These are phyloP conservation scores for Cordyceps tenuipes DNA, from an alignment of 2,329 filamentous ascomycete species.

Conservation along the genomic window DNA sequence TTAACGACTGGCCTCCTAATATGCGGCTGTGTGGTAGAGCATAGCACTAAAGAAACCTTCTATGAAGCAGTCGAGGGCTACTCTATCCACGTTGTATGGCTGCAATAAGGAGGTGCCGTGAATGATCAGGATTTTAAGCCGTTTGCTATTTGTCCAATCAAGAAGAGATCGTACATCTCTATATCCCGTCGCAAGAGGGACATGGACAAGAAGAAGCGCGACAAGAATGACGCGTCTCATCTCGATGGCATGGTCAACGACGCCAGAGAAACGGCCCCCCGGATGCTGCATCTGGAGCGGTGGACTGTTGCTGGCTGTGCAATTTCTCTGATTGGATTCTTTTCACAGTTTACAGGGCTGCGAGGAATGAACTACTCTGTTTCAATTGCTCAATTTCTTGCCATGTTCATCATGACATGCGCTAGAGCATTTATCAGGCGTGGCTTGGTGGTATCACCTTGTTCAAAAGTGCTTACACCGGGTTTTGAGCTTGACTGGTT, in stretches of 20 bases:
- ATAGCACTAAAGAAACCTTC: constrained; percentile 20
- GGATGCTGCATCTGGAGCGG: neutral
- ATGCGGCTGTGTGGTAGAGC: constrained; percentile 25
- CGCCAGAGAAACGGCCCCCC: neutral
- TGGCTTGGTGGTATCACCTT: neutral
- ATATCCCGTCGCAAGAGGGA: neutral
- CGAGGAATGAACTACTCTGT: neutral
- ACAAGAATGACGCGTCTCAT: too few relatives aligned
- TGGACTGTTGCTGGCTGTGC: neutral
- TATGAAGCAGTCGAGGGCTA: constrained; percentile 10
- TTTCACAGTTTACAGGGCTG: neutral
- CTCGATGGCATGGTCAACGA: neutral
- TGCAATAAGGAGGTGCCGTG: constrained; percentile 21
- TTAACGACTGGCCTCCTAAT: constrained; percentile 19
- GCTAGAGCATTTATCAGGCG: neutral
- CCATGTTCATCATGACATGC: neutral
- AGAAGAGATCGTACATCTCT: neutral
- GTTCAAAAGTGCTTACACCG: neutral
- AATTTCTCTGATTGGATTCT: neutral
- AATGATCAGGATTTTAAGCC: constrained; percentile 23
- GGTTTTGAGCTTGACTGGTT: neutral
- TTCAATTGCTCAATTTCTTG: neutral
- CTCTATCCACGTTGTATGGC: constrained; percentile 19
- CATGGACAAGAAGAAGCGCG: neutral
- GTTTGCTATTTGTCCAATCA: constrained; percentile 15